A percentile compares a stretch with the other conserved stretches of the same genome.
phyloP scores from a whole-genome alignment of 192 early-diverging fungal genomes.

The Backusella sp. region DNA sequence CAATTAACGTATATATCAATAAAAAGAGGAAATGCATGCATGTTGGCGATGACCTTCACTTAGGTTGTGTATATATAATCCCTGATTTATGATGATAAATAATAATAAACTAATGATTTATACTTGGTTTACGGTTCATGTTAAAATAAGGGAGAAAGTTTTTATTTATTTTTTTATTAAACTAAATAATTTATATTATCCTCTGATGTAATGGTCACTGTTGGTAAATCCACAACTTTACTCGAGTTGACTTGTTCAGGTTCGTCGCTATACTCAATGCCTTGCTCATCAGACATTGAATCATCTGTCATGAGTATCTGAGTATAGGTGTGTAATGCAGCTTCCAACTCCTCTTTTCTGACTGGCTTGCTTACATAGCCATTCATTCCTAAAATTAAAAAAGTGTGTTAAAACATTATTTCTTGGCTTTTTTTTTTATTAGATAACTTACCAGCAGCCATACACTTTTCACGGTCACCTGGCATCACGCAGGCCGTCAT shows the following conservation, averaged over 20 bases:
- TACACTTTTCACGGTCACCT: slow-evolving; percentile 27
- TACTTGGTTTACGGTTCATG: too few species aligned
- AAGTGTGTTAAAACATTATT: background rate
- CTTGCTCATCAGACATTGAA: background rate
- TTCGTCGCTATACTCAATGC: background rate
- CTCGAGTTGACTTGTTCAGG: background rate
- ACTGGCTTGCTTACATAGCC: slow-evolving; percentile 51
- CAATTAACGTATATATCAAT: too few species aligned
- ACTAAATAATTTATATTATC: background rate
- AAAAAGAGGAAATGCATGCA: too few species aligned
- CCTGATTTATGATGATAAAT: too few species aligned
- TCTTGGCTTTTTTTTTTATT: background rate
- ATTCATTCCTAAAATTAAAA: slow-evolving; percentile 37
- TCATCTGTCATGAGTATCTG: background rate
- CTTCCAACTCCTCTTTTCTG: slow-evolving; percentile 43
- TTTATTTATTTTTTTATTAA: background rate
- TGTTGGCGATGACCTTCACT: too few species aligned
- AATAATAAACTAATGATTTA: background rate
- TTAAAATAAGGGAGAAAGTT: too few species aligned
- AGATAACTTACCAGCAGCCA: slow-evolving; percentile 16
- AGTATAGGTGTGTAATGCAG: slow-evolving; percentile 13
- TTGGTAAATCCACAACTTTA: background rate
- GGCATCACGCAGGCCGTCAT: slow-evolving; percentile 35
- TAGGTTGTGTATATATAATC: too few species aligned
- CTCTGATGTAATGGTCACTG: background rate